Conservation (phyloP, 2,329 filamentous ascomycete species). For the Calonectria honghensis region DNA sequence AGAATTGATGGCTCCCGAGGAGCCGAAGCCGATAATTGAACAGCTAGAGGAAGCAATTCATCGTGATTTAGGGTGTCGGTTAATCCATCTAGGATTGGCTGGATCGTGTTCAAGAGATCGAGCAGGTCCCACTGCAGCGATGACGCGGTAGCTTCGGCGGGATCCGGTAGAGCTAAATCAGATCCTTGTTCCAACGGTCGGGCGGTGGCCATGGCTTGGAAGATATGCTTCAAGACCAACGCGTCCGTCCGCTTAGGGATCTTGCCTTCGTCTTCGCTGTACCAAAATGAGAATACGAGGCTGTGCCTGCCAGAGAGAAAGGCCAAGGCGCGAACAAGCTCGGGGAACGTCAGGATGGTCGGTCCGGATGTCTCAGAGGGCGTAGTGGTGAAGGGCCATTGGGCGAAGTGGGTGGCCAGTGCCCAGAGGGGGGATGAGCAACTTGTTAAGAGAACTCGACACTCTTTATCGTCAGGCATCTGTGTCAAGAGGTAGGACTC, state of each 20-base stretch:
- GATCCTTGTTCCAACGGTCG: background rate
- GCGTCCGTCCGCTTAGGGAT: background rate
- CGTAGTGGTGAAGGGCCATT: constrained; percentile 5
- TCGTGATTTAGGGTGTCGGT: background rate
- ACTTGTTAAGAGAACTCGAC: background rate
- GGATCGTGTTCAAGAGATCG: constrained; percentile 7
- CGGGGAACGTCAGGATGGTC: background rate
- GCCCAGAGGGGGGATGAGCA: background rate
- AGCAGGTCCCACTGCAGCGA: background rate
- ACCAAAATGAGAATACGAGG: background rate
- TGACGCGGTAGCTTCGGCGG: background rate
- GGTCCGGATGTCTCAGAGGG: background rate
- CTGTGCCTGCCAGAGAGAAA: constrained; percentile 12
- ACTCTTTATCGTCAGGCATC: background rate
- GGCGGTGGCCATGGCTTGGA: background rate
- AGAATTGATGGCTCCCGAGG: background rate
- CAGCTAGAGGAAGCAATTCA: background rate
- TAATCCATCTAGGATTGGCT: background rate
- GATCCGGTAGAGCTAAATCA: background rate
- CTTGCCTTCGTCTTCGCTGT: background rate
- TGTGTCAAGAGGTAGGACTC: constrained; percentile 3
- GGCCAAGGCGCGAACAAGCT: background rate
- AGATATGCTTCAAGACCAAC: background rate
- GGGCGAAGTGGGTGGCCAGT: background rate
- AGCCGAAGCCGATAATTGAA: background rate